These are phyloP conservation scores for Ophiostoma populinum DNA, from an alignment of 2,329 filamentous ascomycete species.

Conservation along the genomic window DNA sequence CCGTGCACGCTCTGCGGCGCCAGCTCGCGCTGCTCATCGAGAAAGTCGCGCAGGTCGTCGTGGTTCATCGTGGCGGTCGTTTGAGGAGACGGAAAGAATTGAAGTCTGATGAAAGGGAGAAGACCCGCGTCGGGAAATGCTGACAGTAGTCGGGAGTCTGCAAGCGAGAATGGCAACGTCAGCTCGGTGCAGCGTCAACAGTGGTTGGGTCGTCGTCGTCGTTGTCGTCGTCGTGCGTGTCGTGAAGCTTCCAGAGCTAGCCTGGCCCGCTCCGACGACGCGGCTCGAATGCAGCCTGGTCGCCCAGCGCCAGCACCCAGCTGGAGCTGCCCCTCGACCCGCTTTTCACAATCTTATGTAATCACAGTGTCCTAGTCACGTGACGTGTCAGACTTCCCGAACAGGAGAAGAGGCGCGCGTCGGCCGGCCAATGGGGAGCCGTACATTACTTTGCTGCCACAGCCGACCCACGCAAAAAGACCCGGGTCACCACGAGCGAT, in stretches of 20 bases:
- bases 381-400: background rate
- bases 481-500: constrained; percentile 4
- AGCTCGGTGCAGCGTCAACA: background rate
- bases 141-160: too few relatives aligned
- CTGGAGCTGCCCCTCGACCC: constrained; percentile 7
- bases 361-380: constrained; percentile 2
- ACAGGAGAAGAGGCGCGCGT: background rate
- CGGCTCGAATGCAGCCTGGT: constrained; percentile 26
- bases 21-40: constrained; percentile 74
- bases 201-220: constrained; percentile 2
- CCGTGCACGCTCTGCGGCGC: constrained; percentile 78
- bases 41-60: constrained; percentile 81
- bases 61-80: constrained; percentile 47
- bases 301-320: constrained; percentile 1
- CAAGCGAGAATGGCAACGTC: constrained; percentile 3
- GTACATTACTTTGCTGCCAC: constrained; percentile 10
- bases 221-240: too few relatives aligned
- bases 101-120: background rate
- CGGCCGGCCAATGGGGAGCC: constrained; percentile 10
- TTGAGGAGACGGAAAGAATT: too few relatives aligned
- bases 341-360: constrained; percentile 7
- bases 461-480: constrained; percentile 10
- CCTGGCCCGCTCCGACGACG: too few relatives aligned
- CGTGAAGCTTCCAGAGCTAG: constrained; percentile 5
- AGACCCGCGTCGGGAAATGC: too few relatives aligned